phyloP scores from a whole-genome alignment of 176 grass and related monocot species.

The Elymus sibiricus region DNA sequence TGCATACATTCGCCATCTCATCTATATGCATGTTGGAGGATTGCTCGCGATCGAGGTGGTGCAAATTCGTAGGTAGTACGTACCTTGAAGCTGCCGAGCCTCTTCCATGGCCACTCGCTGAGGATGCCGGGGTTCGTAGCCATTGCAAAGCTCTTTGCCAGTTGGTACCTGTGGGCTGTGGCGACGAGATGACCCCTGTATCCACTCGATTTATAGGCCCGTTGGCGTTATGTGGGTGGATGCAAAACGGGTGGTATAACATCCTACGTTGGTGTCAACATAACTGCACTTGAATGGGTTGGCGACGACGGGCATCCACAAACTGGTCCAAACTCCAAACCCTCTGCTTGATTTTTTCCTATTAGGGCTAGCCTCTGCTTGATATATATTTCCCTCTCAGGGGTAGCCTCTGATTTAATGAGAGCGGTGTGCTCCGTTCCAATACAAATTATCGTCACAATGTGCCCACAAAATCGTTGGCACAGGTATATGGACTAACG shows the following conservation, averaged over 20 bases:
- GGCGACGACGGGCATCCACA: background rate
- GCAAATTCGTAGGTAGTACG: background rate
- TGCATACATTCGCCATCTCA: background rate
- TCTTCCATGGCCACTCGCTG: conserved; percentile 92
- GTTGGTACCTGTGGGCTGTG: background rate
- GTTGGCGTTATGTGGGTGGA: background rate
- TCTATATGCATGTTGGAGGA: background rate
- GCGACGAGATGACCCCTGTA: background rate
- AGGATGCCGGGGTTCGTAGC: conserved; percentile 82
- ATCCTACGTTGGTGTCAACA: background rate
- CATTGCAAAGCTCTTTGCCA: conserved; percentile 26
- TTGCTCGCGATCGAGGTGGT: background rate
- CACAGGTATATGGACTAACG: no score
- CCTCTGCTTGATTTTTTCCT: background rate
- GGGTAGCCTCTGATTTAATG: no score
- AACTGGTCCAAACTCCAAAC: background rate
- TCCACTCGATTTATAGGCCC: background rate
- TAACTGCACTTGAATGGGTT: conserved; percentile 4
- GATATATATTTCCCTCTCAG: no score
- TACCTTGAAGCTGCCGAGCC: conserved; percentile 95
- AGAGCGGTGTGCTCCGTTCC: no score
- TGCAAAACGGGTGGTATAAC: background rate
- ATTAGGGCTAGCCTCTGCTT: no score
- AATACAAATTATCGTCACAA: no score
- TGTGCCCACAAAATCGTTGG: no score